phyloP scores from a whole-genome alignment of 1,284 basidiomycete species.

The Phylloporus gajari region DNA sequence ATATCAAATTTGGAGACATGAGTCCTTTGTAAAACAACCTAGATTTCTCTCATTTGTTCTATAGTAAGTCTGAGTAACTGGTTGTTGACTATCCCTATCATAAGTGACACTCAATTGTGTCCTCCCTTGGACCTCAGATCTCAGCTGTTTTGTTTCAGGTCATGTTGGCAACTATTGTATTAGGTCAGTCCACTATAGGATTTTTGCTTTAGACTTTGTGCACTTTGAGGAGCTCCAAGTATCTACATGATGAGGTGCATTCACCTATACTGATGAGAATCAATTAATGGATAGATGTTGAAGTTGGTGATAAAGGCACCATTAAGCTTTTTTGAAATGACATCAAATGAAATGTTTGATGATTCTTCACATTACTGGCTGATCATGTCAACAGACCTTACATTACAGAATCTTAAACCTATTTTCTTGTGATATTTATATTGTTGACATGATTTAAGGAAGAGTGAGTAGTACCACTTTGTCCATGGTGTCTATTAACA shows the following conservation, averaged over 20 bases:
- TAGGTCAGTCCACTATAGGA: conserved; percentile 46
- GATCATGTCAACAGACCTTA: conserved; percentile 3
- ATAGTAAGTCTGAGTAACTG: conserved; percentile 43
- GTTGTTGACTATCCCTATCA: conserved; percentile 40
- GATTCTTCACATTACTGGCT: neutral
- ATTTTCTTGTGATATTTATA: conserved; percentile 93
- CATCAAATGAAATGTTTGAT: conserved; percentile 78
- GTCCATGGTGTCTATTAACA: no score
- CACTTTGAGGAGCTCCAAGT: conserved; percentile 50
- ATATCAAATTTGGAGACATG: conserved; percentile 46
- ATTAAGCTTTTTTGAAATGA: conserved; percentile 88
- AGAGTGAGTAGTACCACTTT: conserved; percentile 53
- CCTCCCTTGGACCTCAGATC: neutral
- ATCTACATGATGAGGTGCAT: conserved; percentile 80
- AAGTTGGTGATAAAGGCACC: conserved; percentile 84
- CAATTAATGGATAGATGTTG: conserved; percentile 66
- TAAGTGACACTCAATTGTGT: conserved; percentile 27
- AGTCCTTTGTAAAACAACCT: conserved; percentile 15
- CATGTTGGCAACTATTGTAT: conserved; percentile 40
- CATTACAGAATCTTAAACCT: conserved; percentile 76
- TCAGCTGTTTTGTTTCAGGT: conserved; percentile 26
- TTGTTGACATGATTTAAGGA: conserved; percentile 86
- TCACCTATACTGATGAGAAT: conserved; percentile 4
- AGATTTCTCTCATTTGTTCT: conserved; percentile 6
- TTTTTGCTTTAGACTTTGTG: conserved; percentile 78